Percentiles rank a stretch among this genome's conserved stretches.
Conservation (phyloP, 2,329 filamentous ascomycete species). For the Uncinocarpus reesii region DNA sequence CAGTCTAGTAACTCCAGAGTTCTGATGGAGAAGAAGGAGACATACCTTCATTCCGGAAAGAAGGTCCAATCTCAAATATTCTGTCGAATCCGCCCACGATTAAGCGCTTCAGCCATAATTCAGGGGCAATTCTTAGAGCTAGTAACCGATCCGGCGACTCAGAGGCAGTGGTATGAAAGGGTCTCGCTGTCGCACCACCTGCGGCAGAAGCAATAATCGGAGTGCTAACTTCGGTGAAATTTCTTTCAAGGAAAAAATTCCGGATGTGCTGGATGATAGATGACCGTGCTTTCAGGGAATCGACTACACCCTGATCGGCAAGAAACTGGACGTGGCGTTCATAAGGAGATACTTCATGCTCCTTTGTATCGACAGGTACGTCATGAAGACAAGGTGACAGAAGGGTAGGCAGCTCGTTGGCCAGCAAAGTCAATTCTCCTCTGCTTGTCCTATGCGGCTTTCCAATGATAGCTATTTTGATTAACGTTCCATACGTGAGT, state of each 20-base stretch:
- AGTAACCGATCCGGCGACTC: slow-evolving; percentile 64
- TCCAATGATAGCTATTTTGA: slow-evolving; percentile 54
- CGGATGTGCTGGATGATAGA: slow-evolving; percentile 64
- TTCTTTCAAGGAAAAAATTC: slow-evolving; percentile 57
- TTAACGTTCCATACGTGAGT: background rate
- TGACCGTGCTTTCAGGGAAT: slow-evolving; percentile 64
- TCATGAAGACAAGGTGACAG: slow-evolving; percentile 70
- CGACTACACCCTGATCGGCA: slow-evolving; percentile 56
- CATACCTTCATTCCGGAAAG: slow-evolving; percentile 90
- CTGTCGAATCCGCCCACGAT: slow-evolving; percentile 78
- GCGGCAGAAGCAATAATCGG: slow-evolving; percentile 74
- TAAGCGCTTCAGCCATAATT: slow-evolving; percentile 87
- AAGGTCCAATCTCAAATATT: slow-evolving; percentile 86
- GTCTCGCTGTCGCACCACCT: slow-evolving; percentile 76
- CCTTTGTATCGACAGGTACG: slow-evolving; percentile 59
- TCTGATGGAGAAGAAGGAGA: too few species aligned
- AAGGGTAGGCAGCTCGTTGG: slow-evolving; percentile 56
- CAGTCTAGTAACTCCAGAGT: too few species aligned
- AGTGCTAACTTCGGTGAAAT: slow-evolving; percentile 81
- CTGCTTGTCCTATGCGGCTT: slow-evolving; percentile 56
- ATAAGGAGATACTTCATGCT: slow-evolving; percentile 61
- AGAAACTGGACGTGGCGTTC: slow-evolving; percentile 81
- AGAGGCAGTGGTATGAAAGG: slow-evolving; percentile 70
- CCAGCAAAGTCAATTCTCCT: slow-evolving; percentile 68
- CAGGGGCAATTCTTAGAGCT: slow-evolving; percentile 78